Evolutionary conservation across 805 yeast species (phyloP), one percentile per base, ranked within the genome.

Genomic region (Pichia sporocuriosa): DNA sequence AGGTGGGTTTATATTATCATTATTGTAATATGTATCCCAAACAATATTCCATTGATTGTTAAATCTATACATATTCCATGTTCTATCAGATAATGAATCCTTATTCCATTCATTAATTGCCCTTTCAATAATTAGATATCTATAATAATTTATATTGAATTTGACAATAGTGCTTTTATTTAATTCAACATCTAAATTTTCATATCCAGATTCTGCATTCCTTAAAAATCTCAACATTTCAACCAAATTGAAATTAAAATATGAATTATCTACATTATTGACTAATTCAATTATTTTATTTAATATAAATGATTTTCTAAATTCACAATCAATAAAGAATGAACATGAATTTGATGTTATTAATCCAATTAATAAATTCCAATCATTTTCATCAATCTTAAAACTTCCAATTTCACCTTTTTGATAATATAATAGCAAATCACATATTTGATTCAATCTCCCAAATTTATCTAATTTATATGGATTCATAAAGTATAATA

Each of bases 1-100:
- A 4, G 42, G 42, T 9, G 42, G 42, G 10, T 11, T 24, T 4
- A 19, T 30, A 11, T 15, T 16, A 2, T 32, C 15, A n/a, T 27
- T 39, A 12, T 35, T 11, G 32, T 42, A 45, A 24, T 45, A 45
- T 15, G 39, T 8, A 11, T 45, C 31, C 46, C 46, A 45, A 17
- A 45, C 17, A n/a, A 19, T 29, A 11, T 5, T 15, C 48, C 48
- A 45, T 35, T 45, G 45, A 10, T 33, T 30, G 10, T 7, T 10
- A 2, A 45, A 28, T 10, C 39, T 17, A 20, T 42, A 32, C 4
- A 23, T 16, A n/a, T 16, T 23, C 45, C 45, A 42, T 12, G 38
- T 28, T 16, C 33, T 28, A 2, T 9, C 9, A 3, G 39, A 37
- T 21, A 42, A 17, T 19, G 21, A 16, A 7, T 34, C 23, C n/a